Evolutionary conservation across 148 eudicot genomes (phyloP), one percentile per base, ranked within the genome.

Genomic region (Bassia scoparia): DNA sequence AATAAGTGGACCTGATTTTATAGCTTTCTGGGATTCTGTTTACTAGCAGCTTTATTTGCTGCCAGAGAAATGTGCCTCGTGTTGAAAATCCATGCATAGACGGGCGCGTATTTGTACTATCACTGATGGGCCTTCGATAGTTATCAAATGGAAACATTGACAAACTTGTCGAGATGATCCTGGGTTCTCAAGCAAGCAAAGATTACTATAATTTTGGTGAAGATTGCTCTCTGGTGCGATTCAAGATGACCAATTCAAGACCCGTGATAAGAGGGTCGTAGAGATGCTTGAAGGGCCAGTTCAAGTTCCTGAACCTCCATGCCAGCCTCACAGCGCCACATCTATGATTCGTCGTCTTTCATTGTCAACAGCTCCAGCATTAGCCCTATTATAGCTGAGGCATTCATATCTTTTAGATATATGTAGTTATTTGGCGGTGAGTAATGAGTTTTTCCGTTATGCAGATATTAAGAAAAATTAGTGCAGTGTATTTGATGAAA

Each of bases 1-100:
- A n/a, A n/a, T n/a, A 82, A 55, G 79, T 78, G 33, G 83, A 80
- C 67, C n/a, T n/a, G n/a, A n/a, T 77, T 76, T 16, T 80, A 80
- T 35, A 80, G 83, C 63, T 72, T 76, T n/a, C n/a, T 37, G 83
- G 85, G 44, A 65, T 75, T 50, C 26, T 78, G 70, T n/a, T 62
- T 82, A 60, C 81, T 82, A 14, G 85, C n/a, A 78, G 72, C n/a
- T 69, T 82, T 37, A 61, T 82, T 14, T 82, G 68, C 20, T 78
- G 85, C 55, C 60, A 60, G 75, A 78, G 55, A 50, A 74, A 71
- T 68, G 69, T 82, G 8, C 33, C 18, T 6, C 14, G 15, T 14
- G 67, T n/a, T n/a, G n/a, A n/a, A 34, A 62, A 20, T 43, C 24
- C 26, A 16, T 53, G 78, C n/a, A n/a, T 77, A 58, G 81, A 78